Base-by-base conservation (phyloP, 2,329 filamentous ascomycete genomes). In the Dendrostoma leiphaemia region DNA sequence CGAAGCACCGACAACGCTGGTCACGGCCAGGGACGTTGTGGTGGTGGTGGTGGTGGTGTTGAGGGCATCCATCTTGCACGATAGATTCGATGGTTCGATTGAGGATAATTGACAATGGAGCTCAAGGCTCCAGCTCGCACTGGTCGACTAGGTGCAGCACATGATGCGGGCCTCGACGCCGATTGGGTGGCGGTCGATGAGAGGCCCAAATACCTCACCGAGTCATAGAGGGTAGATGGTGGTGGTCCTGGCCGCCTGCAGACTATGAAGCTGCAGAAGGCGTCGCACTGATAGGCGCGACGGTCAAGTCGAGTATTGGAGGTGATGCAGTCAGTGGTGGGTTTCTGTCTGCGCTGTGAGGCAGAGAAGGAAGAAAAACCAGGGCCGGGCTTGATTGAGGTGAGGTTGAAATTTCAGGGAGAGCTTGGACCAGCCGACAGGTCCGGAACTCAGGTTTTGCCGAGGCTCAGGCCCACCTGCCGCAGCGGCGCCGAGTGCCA, bases 1-100 rank as follows among this genome's bases (percentile, higher is more conserved):
- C 54, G 71, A 63, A 48, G 65, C 44, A 12, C 44, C 44, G 34
- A 44, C 38, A 43, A 23, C 55, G 28, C 23, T 49, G 21, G 43
- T 28, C 15, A 46, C 44, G 17, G 52, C 46, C 45, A 51, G 31
- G 15, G 52, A 49, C 17, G 52, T 34, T 3, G 52, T 32, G 26
- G 45, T 45, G 28, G 50, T 37, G 24, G 48, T 40, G 12, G 24
- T 48, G 24, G 55, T 55, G 31, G 44, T 51, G 45, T 55, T 34
- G 45, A 54, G 52, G 47, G 56, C 50, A 28, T 58, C 56, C 56
- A 58, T 58, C 23, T 41, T 55, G 41, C 24, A 17, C n/a, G 19
- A 21, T 15, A 40, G 24, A 12, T 37, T 12, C 34, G 34, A 5
- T 37, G 5, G 24, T n/a, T 41, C 17, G 35, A 10, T 12, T 17